Conservation (phyloP, 345 rosid species). For the Gossypium ekmanianum region DNA sequence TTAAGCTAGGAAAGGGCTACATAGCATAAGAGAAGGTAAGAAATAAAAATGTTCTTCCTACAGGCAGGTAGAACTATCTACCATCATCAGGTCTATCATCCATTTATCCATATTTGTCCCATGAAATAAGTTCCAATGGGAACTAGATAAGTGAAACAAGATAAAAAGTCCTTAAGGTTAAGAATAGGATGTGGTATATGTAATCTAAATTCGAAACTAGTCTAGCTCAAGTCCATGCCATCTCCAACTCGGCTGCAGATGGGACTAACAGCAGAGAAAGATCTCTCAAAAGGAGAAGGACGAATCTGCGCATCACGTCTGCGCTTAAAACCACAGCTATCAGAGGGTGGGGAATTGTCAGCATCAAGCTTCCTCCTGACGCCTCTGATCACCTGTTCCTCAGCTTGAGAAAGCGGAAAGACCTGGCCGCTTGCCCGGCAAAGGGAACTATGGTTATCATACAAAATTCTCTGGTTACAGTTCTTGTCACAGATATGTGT, state of each 20-base stretch:
- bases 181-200: slow-evolving; percentile 9
- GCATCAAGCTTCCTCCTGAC: slow-evolving; percentile 93
- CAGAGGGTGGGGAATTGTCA: slow-evolving; percentile 58
- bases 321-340: slow-evolving; percentile 80
- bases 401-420: slow-evolving; percentile 68
- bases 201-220: slow-evolving; percentile 12
- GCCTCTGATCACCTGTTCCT: slow-evolving; percentile 92
- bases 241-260: slow-evolving; percentile 95
- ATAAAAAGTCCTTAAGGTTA: slow-evolving; percentile 25
- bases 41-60: slow-evolving; percentile 41
- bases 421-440: slow-evolving; percentile 83
- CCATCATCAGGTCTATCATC: slow-evolving; percentile 39
- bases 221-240: slow-evolving; percentile 94
- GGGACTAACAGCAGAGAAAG: slow-evolving; percentile 79
- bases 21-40: slow-evolving; percentile 38
- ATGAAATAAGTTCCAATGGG: slow-evolving; percentile 23
- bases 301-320: slow-evolving; percentile 66
- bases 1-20: slow-evolving; percentile 30
- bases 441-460: slow-evolving; percentile 87
- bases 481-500: slow-evolving; percentile 99
- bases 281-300: slow-evolving; percentile 93
- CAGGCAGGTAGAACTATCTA: slow-evolving; percentile 48
- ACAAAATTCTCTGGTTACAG: slow-evolving; percentile 94
- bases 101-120: slow-evolving; percentile 43
- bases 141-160: slow-evolving; percentile 23